Evolutionary conservation across 2,329 filamentous ascomycete genomes (phyloP), one percentile per base, ranked within the genome.

Genomic region (Aspergillus aculeatus): DNA sequence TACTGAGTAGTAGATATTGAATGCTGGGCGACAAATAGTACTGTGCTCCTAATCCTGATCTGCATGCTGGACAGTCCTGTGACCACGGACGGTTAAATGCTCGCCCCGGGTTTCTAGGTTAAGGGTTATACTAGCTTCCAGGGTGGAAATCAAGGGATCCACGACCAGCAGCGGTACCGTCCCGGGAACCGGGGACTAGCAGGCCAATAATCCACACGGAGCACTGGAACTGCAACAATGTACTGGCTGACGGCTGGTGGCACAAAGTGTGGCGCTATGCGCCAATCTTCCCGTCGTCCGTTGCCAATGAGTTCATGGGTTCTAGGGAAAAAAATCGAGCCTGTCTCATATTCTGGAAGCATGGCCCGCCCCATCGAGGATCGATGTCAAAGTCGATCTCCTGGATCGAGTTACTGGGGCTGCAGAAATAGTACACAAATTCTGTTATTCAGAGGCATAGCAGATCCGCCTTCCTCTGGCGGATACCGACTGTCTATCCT

Each of bases 181-280:
- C 16, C 38, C 38, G 38, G 38, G 38, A 44, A 44, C 38, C 38
- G 38, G 38, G 32, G 38, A 44, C 38, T 44, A 44, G 38, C 38
- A 55, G 29, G 29, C 21, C 23, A 29, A 52, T 50, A 54, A 38
- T 57, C 58, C 50, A 51, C 52, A 31, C 38, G 52, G 47, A 54
- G 41, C 50, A 50, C 56, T 54, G 26, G 51, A 49, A 54, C 52
- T 61, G 54, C 52, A 54, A 62, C 60, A 56, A 56, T 60, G 61
- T 35, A 61, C 59, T 59, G 57, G 57, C 60, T 61, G 57, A 31
- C 51, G 56, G 57, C 47, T 44, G 49, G 48, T 53, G 47, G 56
- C 52, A 32, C 23, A 58, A 59, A 58, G 57, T 61, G 53, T 62
- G 58, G 41, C 64, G 60, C 65, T 66, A 66, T 55, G 59, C 21